A percentile compares a stretch with the other conserved stretches of the same genome.
These are phyloP conservation scores for Chalaropsis ovoidea DNA, from an alignment of 2,329 filamentous ascomycete species.

Conservation along the genomic window DNA sequence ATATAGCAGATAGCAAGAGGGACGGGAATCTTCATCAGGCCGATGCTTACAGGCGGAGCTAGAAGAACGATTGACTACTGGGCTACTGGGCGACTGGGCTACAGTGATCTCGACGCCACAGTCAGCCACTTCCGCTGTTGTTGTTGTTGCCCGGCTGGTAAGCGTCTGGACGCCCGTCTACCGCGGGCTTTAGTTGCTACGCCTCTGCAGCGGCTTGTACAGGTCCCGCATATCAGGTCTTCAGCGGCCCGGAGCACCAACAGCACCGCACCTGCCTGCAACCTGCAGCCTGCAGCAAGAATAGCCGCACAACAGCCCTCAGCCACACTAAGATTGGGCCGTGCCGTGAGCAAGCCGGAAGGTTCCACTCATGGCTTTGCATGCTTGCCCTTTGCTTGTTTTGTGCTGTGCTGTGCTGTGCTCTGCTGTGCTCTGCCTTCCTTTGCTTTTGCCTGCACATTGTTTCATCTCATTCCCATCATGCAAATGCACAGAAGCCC, in stretches of 20 bases:
- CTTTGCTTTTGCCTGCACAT: background rate
- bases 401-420: background rate
- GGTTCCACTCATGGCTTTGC: background rate
- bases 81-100: no score
- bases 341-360: slow-evolving; percentile 6
- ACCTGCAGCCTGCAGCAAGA: background rate
- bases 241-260: background rate
- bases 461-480: slow-evolving; percentile 1
- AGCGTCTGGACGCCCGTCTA: background rate
- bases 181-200: no score
- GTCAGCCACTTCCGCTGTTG: no score
- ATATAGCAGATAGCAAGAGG: background rate
- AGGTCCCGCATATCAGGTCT: background rate
- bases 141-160: background rate
- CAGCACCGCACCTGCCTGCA: background rate
- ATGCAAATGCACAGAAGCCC: background rate
- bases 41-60: background rate
- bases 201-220: no score
- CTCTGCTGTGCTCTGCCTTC: background rate
- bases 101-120: no score
- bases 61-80: background rate
- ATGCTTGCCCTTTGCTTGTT: background rate
- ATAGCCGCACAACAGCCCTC: slow-evolving; percentile 9
- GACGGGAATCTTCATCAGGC: background rate
- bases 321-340: slow-evolving; percentile 3